Percentiles rank a stretch among this genome's conserved stretches.
Conservation (phyloP, 805 yeast genomes). For the Lachancea cidri region DNA sequence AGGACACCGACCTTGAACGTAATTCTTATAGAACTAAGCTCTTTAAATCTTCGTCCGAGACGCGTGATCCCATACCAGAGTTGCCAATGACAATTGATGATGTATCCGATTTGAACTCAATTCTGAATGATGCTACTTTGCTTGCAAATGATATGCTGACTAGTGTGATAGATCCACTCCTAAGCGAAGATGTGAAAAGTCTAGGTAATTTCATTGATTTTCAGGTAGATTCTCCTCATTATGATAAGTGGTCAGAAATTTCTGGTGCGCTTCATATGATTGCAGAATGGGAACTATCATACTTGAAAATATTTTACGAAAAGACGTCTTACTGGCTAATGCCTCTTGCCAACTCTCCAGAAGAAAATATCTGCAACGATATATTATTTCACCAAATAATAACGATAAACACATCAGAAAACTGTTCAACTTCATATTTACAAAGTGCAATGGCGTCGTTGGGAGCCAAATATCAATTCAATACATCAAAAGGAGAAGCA, state of each 20-base stretch:
- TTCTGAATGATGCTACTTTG: constrained; percentile 9
- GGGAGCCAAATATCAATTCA: constrained; percentile 14
- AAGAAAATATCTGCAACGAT: constrained; percentile 11
- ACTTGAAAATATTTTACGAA: constrained; percentile 12
- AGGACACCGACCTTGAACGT: neutral
- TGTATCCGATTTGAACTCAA: constrained; percentile 4
- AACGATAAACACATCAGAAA: constrained; percentile 1
- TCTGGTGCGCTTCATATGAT: constrained; percentile 1
- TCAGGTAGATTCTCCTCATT: neutral
- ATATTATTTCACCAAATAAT: constrained; percentile 10
- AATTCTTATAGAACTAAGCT: neutral
- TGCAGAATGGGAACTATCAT: constrained; percentile 8
- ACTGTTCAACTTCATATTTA: constrained; percentile 6
- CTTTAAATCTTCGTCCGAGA: neutral
- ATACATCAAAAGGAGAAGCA: constrained; percentile 3
- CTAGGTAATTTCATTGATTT: neutral
- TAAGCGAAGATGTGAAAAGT: neutral
- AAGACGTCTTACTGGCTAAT: constrained; percentile 16
- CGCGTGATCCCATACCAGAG: neutral
- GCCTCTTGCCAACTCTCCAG: constrained; percentile 12
- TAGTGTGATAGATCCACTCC: constrained; percentile 5
- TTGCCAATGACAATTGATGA: no score
- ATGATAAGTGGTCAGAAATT: constrained; percentile 10
- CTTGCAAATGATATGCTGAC: constrained; percentile 11
- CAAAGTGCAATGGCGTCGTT: constrained; percentile 15